These are phyloP conservation scores for Orychophragmus violaceus DNA, from an alignment of 345 rosid species.

Conservation along the genomic window DNA sequence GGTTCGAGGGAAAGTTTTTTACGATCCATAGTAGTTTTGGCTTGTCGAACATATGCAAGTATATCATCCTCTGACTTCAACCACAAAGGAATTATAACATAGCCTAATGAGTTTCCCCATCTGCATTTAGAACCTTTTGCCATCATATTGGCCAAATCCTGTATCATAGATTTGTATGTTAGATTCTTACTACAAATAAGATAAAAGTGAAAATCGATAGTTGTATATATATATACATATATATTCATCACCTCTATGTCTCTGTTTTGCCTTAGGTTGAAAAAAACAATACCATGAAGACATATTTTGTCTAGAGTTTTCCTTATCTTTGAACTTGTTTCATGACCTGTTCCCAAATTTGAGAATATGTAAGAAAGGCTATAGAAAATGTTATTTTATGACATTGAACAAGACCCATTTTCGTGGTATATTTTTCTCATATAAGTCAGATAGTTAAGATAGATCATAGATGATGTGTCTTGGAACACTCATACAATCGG, in stretches of 20 bases:
- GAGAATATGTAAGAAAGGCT: not conserved
- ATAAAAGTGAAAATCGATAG: conserved; percentile 16
- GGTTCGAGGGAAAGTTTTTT: conserved; percentile 52
- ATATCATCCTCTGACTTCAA: conserved; percentile 32
- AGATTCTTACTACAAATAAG: not conserved
- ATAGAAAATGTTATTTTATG: not conserved
- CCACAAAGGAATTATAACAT: conserved; percentile 37
- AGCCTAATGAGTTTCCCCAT: conserved; percentile 55
- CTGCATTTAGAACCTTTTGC: conserved; percentile 28
- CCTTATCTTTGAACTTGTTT: not conserved
- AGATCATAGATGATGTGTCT: too few species aligned
- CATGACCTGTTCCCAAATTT: conserved; percentile 1
- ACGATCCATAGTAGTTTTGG: conserved; percentile 40
- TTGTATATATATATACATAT: too few species aligned
- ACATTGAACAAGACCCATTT: not conserved
- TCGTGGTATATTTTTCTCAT: too few species aligned
- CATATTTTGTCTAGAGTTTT: conserved; percentile 21
- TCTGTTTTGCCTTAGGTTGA: conserved; percentile 42
- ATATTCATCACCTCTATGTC: conserved; percentile 40
- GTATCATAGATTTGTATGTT: not conserved
- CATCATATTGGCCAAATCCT: conserved; percentile 47
- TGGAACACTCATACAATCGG: too few species aligned
- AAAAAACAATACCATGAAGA: conserved; percentile 34
- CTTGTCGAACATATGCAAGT: conserved; percentile 34
- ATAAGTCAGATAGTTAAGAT: too few species aligned